A percentile compares a stretch with the other conserved stretches of the same genome.
Evolutionary conservation across 768 basidiomycete genomes (phyloP).

Genomic region (Panellus pusillus): DNA sequence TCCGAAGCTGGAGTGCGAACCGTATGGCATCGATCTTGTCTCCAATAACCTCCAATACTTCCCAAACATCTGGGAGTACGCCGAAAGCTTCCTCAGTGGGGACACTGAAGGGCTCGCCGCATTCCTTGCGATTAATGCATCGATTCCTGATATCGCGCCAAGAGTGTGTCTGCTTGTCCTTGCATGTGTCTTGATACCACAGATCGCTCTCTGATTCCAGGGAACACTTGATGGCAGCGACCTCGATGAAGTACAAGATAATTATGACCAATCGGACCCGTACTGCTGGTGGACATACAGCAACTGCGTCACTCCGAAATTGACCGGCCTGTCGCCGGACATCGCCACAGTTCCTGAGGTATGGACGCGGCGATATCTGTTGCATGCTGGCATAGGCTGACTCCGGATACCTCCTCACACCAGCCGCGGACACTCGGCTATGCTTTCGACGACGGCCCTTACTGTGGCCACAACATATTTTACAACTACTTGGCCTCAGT

Average conservation of each 20-base stretch:
- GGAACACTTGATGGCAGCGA: conserved; percentile 3
- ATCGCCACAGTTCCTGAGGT: conserved; percentile 52
- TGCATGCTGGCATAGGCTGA: no score
- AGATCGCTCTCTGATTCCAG: neutral
- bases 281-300: conserved; percentile 55
- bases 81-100: conserved; percentile 37
- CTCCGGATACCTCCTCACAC: neutral
- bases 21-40: conserved; percentile 42
- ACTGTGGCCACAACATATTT: conserved; percentile 49
- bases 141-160: conserved; percentile 47
- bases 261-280: conserved; percentile 37
- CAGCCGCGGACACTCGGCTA: conserved; percentile 58
- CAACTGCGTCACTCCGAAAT: conserved; percentile 51
- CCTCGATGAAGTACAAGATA: conserved; percentile 29
- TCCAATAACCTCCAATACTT: conserved; percentile 34
- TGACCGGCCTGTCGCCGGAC: conserved; percentile 43
- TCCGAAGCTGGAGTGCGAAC: conserved; percentile 38
- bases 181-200: conserved; percentile 9
- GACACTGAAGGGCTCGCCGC: conserved; percentile 44
- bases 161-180: conserved; percentile 35
- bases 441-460: conserved; percentile 62
- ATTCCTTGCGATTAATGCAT: conserved; percentile 42
- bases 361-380: neutral
- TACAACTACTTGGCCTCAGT: conserved; percentile 53
- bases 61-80: conserved; percentile 46